phyloP scores from a whole-genome alignment of 495 filamentous ascomycete genomes.

The Tuber calosporum region DNA sequence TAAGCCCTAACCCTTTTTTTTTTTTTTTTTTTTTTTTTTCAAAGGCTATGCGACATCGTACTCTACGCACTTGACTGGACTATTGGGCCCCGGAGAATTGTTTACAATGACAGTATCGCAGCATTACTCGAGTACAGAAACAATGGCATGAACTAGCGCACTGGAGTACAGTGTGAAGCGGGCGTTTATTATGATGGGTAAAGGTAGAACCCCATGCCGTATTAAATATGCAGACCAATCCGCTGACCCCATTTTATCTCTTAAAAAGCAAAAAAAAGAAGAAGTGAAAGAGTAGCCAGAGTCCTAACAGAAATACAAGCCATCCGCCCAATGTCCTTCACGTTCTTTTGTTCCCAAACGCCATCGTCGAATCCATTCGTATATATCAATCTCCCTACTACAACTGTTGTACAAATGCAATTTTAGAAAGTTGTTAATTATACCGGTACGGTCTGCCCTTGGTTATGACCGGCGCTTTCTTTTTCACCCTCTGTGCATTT shows the following conservation, averaged over 20 bases:
- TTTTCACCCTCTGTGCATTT: conserved; percentile 51
- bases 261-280: neutral
- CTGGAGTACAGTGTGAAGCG: neutral
- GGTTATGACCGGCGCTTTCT: neutral
- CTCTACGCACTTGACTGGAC: neutral
- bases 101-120: neutral
- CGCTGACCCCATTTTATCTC: neutral
- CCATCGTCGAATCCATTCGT: conserved; percentile 35
- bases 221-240: neutral
- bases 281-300: neutral
- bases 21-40: too few relatives aligned
- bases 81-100: too few relatives aligned
- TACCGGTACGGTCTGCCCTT: conserved; percentile 27
- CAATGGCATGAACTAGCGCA: neutral
- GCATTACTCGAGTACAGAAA: too few relatives aligned
- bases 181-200: neutral
- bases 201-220: neutral
- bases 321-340: conserved; percentile 35
- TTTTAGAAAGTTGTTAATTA: conserved; percentile 13
- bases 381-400: conserved; percentile 39
- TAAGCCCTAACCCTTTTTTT: neutral
- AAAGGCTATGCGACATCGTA: neutral
- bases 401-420: conserved; percentile 36
- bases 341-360: conserved; percentile 30
- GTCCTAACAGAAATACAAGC: neutral